These are phyloP conservation scores for Trypanosoma cruzi DNA, from an alignment of 208 protist species.

Conservation along the genomic window DNA sequence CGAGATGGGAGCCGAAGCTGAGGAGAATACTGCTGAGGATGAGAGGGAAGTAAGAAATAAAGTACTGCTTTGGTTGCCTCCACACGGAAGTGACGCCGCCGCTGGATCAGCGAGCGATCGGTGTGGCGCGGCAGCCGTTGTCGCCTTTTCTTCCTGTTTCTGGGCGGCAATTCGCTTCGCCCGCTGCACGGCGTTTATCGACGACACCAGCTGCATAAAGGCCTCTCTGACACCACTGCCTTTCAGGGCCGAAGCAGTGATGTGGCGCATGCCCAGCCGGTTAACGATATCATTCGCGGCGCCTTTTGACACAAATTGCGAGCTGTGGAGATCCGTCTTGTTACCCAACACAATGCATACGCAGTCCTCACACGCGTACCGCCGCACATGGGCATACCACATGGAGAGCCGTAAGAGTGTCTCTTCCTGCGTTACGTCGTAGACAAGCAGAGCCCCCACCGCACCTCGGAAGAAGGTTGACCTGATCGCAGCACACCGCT, in stretches of 20 bases:
- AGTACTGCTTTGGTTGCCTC: neutral
- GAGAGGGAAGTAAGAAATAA: neutral
- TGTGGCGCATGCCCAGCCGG: constrained; percentile 46
- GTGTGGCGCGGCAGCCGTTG: too few species aligned
- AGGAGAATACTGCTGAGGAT: too few species aligned
- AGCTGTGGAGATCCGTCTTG: constrained; percentile 34
- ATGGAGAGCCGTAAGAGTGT: constrained; percentile 36
- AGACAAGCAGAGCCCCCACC: constrained; percentile 43
- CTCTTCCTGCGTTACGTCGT: constrained; percentile 46
- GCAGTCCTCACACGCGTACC: constrained; percentile 42
- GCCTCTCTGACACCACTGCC: constrained; percentile 44
- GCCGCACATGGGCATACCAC: constrained; percentile 38
- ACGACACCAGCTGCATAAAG: constrained; percentile 49
- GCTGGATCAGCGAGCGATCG: neutral
- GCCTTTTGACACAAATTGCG: neutral
- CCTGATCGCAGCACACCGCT: constrained; percentile 45
- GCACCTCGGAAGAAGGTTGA: constrained; percentile 54
- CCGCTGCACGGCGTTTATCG: constrained; percentile 44
- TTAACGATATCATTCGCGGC: constrained; percentile 47
- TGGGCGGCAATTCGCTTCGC: constrained; percentile 12
- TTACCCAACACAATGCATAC: constrained; percentile 50
- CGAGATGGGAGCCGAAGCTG: too few species aligned
- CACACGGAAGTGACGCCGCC: neutral
- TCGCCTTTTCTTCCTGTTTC: neutral
- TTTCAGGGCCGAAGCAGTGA: constrained; percentile 36